Conservation (phyloP, 257 asterid genomes). For the Jasminum sambac region DNA sequence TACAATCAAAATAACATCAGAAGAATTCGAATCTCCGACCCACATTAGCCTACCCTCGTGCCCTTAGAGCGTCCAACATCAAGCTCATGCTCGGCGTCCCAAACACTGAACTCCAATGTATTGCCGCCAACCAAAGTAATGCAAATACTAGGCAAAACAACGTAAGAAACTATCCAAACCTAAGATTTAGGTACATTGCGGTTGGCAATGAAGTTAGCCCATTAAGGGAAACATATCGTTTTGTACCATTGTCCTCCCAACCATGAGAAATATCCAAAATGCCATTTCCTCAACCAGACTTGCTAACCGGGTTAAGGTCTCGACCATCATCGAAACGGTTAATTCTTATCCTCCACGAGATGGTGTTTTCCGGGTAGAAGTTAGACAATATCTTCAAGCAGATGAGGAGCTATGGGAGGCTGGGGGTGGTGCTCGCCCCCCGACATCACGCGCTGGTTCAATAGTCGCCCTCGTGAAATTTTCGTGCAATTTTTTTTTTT, state of each 20-base stretch:
- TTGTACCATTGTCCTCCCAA: background rate
- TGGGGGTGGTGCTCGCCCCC: too few species aligned
- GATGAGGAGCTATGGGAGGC: too few species aligned
- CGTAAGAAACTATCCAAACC: background rate
- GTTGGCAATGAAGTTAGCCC: constrained; percentile 15
- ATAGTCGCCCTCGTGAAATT: too few species aligned
- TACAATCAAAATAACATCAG: constrained; percentile 12
- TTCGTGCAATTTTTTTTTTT: too few species aligned
- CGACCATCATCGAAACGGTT: constrained; percentile 3
- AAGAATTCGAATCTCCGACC: constrained; percentile 17
- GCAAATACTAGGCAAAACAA: constrained; percentile 25
- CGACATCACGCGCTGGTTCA: too few species aligned
- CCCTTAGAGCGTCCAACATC: constrained; percentile 14
- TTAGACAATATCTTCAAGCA: background rate
- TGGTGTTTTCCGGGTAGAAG: background rate
- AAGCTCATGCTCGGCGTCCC: constrained; percentile 22
- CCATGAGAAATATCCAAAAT: constrained; percentile 13
- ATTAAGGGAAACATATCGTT: background rate
- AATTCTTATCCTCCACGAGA: constrained; percentile 23
- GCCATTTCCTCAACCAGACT: background rate
- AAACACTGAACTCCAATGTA: constrained; percentile 13
- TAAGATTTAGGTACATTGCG: constrained; percentile 28
- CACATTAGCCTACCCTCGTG: constrained; percentile 1
- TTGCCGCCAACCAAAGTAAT: constrained; percentile 5
- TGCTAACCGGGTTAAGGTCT: constrained; percentile 3